Percentiles rank a stretch among this genome's conserved stretches.
These are phyloP conservation scores for Clonostachys rosea DNA, from an alignment of 2,329 filamentous ascomycete genomes.

Conservation along the genomic window DNA sequence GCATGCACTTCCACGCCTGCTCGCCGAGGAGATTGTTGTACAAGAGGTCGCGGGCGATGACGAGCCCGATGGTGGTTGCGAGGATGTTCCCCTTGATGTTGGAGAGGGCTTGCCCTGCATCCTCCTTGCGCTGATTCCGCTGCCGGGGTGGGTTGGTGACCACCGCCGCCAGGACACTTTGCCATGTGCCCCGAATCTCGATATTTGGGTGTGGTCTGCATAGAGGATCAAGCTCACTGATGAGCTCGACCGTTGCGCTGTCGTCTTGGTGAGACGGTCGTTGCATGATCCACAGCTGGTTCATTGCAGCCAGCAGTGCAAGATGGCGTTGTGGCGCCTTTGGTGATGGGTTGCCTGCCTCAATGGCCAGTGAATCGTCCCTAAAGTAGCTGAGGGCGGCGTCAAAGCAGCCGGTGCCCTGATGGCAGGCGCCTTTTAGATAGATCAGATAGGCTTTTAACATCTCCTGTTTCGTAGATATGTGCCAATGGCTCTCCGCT, in stretches of 20 bases:
- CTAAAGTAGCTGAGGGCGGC: slow-evolving; percentile 64
- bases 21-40: slow-evolving; percentile 80
- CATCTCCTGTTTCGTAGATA: slow-evolving; percentile 32
- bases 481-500: slow-evolving; percentile 32
- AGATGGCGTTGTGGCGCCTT: slow-evolving; percentile 57
- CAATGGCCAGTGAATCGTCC: slow-evolving; percentile 47
- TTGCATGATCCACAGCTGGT: slow-evolving; percentile 69
- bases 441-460: slow-evolving; percentile 56
- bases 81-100: slow-evolving; percentile 72
- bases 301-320: slow-evolving; percentile 61
- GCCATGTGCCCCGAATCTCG: slow-evolving; percentile 74
- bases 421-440: slow-evolving; percentile 69
- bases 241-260: slow-evolving; percentile 51
- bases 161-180: slow-evolving; percentile 68
- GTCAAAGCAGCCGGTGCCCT: slow-evolving; percentile 71
- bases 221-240: slow-evolving; percentile 62
- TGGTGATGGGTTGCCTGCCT: slow-evolving; percentile 27
- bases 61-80: slow-evolving; percentile 77
- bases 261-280: slow-evolving; percentile 53
- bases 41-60: slow-evolving; percentile 78
- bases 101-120: slow-evolving; percentile 68
- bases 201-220: slow-evolving; percentile 67
- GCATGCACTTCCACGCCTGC: slow-evolving; percentile 72
- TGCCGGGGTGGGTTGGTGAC: slow-evolving; percentile 56
- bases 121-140: slow-evolving; percentile 73